Conservation (phyloP, 345 rosid species). For the Sonneratia alba region DNA sequence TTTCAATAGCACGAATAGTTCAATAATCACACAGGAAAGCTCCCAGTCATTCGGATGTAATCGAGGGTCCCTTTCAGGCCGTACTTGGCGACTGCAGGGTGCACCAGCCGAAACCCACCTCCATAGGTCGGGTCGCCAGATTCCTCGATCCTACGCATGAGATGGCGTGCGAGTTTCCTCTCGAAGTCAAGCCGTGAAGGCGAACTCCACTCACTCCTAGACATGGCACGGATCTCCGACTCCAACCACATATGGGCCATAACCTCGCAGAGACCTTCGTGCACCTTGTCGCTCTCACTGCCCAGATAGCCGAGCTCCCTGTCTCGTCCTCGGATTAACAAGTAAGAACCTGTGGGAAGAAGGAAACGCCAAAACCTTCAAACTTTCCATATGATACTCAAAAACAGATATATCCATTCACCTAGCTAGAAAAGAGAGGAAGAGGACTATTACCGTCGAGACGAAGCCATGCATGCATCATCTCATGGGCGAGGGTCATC, state of each 20-base stretch:
- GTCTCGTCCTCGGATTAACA: not conserved
- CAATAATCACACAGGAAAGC: not conserved
- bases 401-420: not conserved
- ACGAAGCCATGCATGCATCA: slow-evolving; percentile 14
- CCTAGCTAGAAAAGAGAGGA: not conserved
- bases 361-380: not conserved
- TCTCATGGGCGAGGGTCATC: slow-evolving; percentile 9
- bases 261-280: slow-evolving; percentile 9
- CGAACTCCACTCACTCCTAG: not conserved
- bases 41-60: slow-evolving; percentile 6
- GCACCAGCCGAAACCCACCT: slow-evolving; percentile 4
- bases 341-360: not conserved
- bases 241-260: slow-evolving; percentile 6
- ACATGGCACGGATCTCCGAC: not conserved
- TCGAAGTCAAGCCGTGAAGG: not conserved
- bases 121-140: not conserved
- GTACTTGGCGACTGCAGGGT: not conserved
- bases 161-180: slow-evolving; percentile 5
- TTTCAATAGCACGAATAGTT: not conserved
- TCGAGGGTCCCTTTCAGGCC: slow-evolving; percentile 10
- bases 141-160: not conserved
- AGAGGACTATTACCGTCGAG: not conserved
- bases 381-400: not conserved
- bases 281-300: not conserved
- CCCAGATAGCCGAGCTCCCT: not conserved